These are phyloP conservation scores for Trichocomaceae sp. DNA, from an alignment of 2,329 filamentous ascomycete genomes.

Conservation along the genomic window DNA sequence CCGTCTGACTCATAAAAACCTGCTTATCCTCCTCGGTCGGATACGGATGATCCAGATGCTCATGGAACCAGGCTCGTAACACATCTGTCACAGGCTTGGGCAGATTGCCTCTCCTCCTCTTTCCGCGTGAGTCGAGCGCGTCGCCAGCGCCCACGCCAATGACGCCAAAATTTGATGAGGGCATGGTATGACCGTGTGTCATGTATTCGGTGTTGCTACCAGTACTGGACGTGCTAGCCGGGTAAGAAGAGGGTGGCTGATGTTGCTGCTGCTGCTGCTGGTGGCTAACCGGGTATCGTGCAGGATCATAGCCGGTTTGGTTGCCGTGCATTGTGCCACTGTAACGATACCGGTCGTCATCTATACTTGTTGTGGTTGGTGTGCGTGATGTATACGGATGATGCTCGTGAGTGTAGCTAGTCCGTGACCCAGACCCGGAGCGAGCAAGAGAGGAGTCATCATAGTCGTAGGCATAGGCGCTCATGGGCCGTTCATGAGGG, in stretches of 20 bases:
- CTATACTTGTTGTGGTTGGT: constrained; percentile 4
- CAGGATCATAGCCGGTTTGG: constrained; percentile 1
- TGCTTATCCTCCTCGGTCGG: constrained; percentile 85
- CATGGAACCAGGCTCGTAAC: constrained; percentile 70
- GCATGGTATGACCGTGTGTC: constrained; percentile 18
- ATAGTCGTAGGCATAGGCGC: constrained; percentile 22
- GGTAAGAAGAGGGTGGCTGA: constrained; percentile 21
- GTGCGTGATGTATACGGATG: neutral
- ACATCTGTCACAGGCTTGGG: constrained; percentile 86
- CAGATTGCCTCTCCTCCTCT: constrained; percentile 69
- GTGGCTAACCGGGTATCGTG: neutral
- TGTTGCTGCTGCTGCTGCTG: too few species aligned
- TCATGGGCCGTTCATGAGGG: constrained; percentile 17
- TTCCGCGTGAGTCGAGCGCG: constrained; percentile 35
- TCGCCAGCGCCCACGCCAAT: constrained; percentile 35
- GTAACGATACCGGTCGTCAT: constrained; percentile 20
- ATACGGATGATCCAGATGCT: constrained; percentile 74
- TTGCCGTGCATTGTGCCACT: constrained; percentile 12
- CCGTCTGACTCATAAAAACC: constrained; percentile 67
- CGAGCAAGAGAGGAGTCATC: constrained; percentile 16
- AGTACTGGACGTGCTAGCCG: constrained; percentile 21
- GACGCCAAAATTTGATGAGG: constrained; percentile 31
- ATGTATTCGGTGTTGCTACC: constrained; percentile 29
- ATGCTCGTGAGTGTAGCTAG: neutral
- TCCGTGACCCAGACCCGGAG: neutral